These are phyloP conservation scores for Wickerhamomyces chambardii DNA, from an alignment of 805 yeast species.

Conservation along the genomic window DNA sequence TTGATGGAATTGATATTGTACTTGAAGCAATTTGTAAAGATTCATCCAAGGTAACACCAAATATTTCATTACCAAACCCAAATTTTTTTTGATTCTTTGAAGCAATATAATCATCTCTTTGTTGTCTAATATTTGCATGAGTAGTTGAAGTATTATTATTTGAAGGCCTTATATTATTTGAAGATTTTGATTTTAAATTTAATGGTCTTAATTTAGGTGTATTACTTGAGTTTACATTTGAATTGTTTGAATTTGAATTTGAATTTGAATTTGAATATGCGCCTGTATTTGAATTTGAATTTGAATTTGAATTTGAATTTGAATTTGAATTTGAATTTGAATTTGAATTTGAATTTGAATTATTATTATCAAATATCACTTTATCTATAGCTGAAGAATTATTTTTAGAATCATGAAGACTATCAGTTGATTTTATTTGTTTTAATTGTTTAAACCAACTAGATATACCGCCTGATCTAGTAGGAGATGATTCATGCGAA, in stretches of 20 bases:
- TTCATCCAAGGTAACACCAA: constrained; percentile 71
- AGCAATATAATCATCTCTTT: constrained; percentile 27
- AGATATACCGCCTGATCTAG: constrained; percentile 22
- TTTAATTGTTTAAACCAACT: constrained; percentile 34
- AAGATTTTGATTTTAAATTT: constrained; percentile 27
- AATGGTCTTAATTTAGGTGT: constrained; percentile 18
- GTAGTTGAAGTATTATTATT: constrained; percentile 8
- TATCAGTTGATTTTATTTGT: constrained; percentile 15
- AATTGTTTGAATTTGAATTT: no score
- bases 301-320: no score
- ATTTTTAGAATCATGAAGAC: neutral
- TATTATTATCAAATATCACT: no score
- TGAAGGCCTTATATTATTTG: constrained; percentile 13
- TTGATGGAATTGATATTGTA: constrained; percentile 54
- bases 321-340: no score
- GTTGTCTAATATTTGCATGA: constrained; percentile 16
- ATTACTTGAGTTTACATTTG: no score
- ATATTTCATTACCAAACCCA: constrained; percentile 39
- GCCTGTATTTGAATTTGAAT: constrained; percentile 4
- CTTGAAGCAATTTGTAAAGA: constrained; percentile 76
- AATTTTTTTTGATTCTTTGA: constrained; percentile 18
- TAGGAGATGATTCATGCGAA: constrained; percentile 19
- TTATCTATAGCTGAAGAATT: neutral
- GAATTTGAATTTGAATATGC: no score
- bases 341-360: constrained; percentile 4